These are phyloP conservation scores for Hymenoscyphus linearis DNA, from an alignment of 2,329 filamentous ascomycete genomes.

Conservation along the genomic window DNA sequence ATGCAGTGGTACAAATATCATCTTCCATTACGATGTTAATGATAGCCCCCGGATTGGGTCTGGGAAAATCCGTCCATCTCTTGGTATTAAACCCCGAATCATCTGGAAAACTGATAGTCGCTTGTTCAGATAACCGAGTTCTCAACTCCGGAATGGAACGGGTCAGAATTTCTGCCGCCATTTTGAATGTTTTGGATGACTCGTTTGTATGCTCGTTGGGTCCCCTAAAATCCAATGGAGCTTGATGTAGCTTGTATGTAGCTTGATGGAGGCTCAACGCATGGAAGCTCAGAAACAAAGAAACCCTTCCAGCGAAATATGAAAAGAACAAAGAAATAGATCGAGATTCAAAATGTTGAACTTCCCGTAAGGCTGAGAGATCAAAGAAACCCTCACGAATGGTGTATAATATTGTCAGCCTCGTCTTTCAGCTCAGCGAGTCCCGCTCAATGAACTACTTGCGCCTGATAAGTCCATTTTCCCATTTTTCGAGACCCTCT, in stretches of 20 bases:
- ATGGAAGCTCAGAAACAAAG: not conserved
- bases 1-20: slow-evolving; percentile 4
- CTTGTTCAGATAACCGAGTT: not conserved
- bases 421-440: not conserved
- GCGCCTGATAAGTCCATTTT: too few species aligned
- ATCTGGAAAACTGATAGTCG: not conserved
- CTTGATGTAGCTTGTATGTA: not conserved
- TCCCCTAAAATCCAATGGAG: not conserved
- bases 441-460: not conserved
- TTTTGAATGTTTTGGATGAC: not conserved
- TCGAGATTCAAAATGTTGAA: not conserved
- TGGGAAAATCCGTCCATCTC: slow-evolving; percentile 5
- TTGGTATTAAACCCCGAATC: not conserved
- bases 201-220: not conserved
- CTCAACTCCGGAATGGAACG: not conserved
- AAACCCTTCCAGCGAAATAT: not conserved
- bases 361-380: not conserved
- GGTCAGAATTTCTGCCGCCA: not conserved
- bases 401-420: not conserved
- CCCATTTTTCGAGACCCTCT: too few species aligned
- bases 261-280: not conserved
- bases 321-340: not conserved
- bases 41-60: slow-evolving; percentile 6
- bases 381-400: not conserved
- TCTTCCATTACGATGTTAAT: slow-evolving; percentile 7